Conservation (phyloP, 2,329 filamentous ascomycete species). For the Claviceps spartinae region DNA sequence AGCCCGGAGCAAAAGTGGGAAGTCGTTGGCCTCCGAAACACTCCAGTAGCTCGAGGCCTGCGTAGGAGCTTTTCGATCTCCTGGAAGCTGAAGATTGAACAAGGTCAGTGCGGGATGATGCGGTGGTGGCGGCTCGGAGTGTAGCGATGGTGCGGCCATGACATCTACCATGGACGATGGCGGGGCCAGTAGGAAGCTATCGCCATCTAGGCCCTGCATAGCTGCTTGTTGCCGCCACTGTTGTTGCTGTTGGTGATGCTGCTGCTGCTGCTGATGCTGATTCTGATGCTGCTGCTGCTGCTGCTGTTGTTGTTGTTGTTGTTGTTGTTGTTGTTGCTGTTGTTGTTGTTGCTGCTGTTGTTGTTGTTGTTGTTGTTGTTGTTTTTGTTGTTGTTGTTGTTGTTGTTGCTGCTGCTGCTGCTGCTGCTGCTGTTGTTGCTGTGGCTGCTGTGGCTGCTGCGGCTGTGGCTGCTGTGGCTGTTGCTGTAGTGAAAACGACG, state of each 20-base stretch:
- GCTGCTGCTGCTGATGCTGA: slow-evolving; percentile 8
- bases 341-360: neutral
- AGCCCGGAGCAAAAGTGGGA: slow-evolving; percentile 55
- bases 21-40: slow-evolving; percentile 66
- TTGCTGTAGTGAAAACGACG: slow-evolving; percentile 20
- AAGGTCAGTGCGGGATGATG: slow-evolving; percentile 34
- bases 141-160: slow-evolving; percentile 42
- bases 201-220: slow-evolving; percentile 20
- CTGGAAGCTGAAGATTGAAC: slow-evolving; percentile 34
- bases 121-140: slow-evolving; percentile 37
- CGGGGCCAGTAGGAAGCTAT: slow-evolving; percentile 20
- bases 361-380: neutral
- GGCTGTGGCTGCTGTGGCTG: neutral
- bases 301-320: neutral
- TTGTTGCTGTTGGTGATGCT: neutral
- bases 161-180: slow-evolving; percentile 32
- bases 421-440: neutral
- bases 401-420: neutral
- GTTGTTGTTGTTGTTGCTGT: neutral
- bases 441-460: neutral
- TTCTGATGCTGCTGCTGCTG: neutral
- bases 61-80: slow-evolving; percentile 37
- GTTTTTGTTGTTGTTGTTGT: neutral
- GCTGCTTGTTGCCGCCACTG: slow-evolving; percentile 4
- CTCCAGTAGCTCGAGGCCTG: slow-evolving; percentile 79